Evolutionary conservation across 768 basidiomycete species (phyloP), one percentile per base, ranked within the genome.

Genomic region (Phaeotremella fagi): DNA sequence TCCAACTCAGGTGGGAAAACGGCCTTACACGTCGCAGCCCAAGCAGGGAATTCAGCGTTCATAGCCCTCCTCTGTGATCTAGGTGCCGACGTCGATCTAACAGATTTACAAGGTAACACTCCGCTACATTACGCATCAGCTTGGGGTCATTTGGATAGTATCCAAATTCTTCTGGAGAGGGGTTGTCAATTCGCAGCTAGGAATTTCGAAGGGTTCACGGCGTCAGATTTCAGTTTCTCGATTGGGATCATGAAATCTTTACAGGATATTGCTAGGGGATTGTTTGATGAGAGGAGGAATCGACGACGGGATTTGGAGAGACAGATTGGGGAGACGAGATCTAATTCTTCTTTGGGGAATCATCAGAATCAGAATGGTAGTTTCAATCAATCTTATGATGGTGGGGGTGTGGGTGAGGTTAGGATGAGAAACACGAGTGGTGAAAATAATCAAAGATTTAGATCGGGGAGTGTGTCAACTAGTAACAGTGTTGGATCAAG

Each of bases 171-270:
- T 43, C 87, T 97, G 54, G 88, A 91, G 71, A 80, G 87, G 55
- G 90, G 92, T 0, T 92, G 89, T 65, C 85, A 85, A 65, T 88
- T 83, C 71, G 77, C 82, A 24, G 85, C 84, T 20, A 82, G 85
- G 59, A 97, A 97, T 71, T 90, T 90, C 55, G 83, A 88, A 57
- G 90, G 90, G 0, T 95, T 90, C 71, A 88, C 87, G 9, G 85
- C 92, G 9, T 84, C 85, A 0, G 92, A 97, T 75, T 95, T 92
- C 73, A 89, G 91, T 15, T 95, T 88, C 72, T 88, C 87, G 82
- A 48, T 59, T 4, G 44, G 46, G 3, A 44, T 70, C 24, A 49
- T 57, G 25, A 45, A 25, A 2, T 60, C 47, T 4, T 47, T 72
- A 11, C 52, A 62, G 22, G 23, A 28, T 2, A 59, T 61, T 3